phyloP scores from a whole-genome alignment of 1,284 basidiomycete species.

The Moniliophthora roreri region DNA sequence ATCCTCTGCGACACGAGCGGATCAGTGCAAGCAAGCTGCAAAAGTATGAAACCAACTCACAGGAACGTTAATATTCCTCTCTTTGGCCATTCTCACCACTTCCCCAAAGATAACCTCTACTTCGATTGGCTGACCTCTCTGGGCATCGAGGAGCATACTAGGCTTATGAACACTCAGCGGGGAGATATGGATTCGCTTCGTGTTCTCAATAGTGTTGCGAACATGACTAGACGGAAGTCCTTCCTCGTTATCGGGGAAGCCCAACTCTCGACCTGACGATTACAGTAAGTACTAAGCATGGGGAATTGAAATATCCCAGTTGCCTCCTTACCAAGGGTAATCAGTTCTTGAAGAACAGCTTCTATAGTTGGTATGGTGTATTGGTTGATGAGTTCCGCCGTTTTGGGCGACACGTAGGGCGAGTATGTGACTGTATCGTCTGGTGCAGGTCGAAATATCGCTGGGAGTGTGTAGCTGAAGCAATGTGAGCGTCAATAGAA shows the following conservation, averaged over 20 bases:
- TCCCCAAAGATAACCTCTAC: slow-evolving; percentile 45
- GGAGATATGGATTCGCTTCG: slow-evolving; percentile 25
- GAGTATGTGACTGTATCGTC: slow-evolving; percentile 14
- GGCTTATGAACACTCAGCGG: slow-evolving; percentile 29
- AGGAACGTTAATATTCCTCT: slow-evolving; percentile 28
- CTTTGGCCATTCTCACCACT: slow-evolving; percentile 30
- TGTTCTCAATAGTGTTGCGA: slow-evolving; percentile 28
- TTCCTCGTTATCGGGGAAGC: slow-evolving; percentile 25
- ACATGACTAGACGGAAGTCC: slow-evolving; percentile 30
- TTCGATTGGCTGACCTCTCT: slow-evolving; percentile 40
- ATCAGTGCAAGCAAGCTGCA: background rate
- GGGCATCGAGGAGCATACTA: slow-evolving; percentile 29
- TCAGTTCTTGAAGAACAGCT: slow-evolving; percentile 31
- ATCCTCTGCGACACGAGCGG: slow-evolving; percentile 28
- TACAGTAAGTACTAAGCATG: background rate
- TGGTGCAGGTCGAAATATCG: slow-evolving; percentile 34
- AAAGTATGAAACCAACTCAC: background rate
- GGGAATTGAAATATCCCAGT: too few relatives aligned
- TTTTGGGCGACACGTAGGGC: slow-evolving; percentile 19
- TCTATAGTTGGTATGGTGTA: slow-evolving; percentile 29
- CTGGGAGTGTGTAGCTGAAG: slow-evolving; percentile 28
- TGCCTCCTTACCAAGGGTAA: slow-evolving; percentile 20
- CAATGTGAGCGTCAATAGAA: background rate
- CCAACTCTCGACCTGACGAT: slow-evolving; percentile 27
- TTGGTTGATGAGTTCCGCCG: slow-evolving; percentile 27